phyloP scores from a whole-genome alignment of 768 basidiomycete genomes.

The Trametes elegans region DNA sequence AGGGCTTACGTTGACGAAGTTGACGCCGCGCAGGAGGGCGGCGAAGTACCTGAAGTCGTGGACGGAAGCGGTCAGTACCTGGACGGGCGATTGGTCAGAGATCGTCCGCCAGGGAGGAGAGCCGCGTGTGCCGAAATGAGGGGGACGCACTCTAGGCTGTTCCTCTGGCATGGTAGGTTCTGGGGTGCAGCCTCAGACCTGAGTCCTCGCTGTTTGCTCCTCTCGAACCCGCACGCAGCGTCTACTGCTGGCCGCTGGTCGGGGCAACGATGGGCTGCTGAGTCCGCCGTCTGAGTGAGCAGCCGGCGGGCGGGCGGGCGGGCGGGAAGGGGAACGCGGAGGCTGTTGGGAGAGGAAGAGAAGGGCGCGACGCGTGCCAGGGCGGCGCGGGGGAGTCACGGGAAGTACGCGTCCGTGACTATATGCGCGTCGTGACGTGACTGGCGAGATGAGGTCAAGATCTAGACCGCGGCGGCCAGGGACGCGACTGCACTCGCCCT shows the following conservation, averaged over 20 bases:
- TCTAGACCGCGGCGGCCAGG: conserved; percentile 16
- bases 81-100: conserved; percentile 12
- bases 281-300: not conserved
- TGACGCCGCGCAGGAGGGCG: conserved; percentile 76
- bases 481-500: conserved; percentile 18
- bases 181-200: conserved; percentile 16
- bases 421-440: conserved; percentile 14
- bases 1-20: conserved; percentile 68
- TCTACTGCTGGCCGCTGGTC: not conserved
- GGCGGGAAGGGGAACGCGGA: not conserved
- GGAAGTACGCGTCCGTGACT: conserved; percentile 7
- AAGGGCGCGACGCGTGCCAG: not conserved
- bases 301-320: not conserved
- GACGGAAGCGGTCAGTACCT: conserved; percentile 69
- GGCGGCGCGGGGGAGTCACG: conserved; percentile 1
- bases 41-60: conserved; percentile 83
- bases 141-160: conserved; percentile 16
- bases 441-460: conserved; percentile 16
- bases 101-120: conserved; percentile 7
- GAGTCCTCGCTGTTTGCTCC: too few relatives aligned
- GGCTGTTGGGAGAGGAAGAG: not conserved
- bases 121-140: conserved; percentile 14
- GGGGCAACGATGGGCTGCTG: too few relatives aligned
- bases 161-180: conserved; percentile 20
- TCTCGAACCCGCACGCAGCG: not conserved